Percentiles rank a stretch among this genome's conserved stretches.
Conservation (phyloP, 2,329 filamentous ascomycete genomes). For the Corinectria fuckeliana region DNA sequence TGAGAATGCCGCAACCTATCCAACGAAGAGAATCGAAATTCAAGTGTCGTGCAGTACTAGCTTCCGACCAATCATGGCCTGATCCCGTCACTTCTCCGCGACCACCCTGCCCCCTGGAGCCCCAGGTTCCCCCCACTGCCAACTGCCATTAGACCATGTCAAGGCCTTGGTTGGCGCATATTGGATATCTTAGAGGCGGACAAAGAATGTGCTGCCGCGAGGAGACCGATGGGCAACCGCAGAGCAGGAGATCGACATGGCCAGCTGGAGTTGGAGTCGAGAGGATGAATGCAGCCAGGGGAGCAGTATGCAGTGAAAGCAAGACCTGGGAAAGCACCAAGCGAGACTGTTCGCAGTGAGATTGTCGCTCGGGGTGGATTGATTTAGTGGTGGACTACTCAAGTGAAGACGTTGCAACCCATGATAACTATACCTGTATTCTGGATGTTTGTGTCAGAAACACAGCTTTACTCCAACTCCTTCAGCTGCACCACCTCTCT, state of each 20-base stretch:
- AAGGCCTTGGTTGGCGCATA: not conserved
- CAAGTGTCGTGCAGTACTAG: slow-evolving; percentile 44
- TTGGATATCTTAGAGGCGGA: slow-evolving; percentile 2
- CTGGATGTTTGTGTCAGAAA: not conserved
- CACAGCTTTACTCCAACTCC: slow-evolving; percentile 13
- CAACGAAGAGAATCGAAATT: slow-evolving; percentile 45
- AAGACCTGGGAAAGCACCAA: not conserved
- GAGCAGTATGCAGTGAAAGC: no score
- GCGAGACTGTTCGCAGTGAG: not conserved
- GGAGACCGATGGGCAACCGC: not conserved
- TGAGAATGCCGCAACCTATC: slow-evolving; percentile 37
- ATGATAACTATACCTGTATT: not conserved
- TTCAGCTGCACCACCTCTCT: slow-evolving; percentile 22
- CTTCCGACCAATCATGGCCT: slow-evolving; percentile 44
- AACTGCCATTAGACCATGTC: slow-evolving; percentile 7
- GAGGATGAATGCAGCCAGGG: not conserved
- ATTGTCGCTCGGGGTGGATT: not conserved
- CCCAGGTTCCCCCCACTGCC: slow-evolving; percentile 14
- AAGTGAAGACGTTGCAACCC: not conserved
- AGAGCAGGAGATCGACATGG: not conserved
- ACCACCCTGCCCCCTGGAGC: slow-evolving; percentile 7
- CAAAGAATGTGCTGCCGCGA: not conserved
- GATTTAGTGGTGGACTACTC: not conserved
- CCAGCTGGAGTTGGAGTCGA: not conserved
- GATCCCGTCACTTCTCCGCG: not conserved